Evolutionary conservation across 1,284 basidiomycete genomes (phyloP), one percentile per base, ranked within the genome.

Genomic region (Puccinia coronata): DNA sequence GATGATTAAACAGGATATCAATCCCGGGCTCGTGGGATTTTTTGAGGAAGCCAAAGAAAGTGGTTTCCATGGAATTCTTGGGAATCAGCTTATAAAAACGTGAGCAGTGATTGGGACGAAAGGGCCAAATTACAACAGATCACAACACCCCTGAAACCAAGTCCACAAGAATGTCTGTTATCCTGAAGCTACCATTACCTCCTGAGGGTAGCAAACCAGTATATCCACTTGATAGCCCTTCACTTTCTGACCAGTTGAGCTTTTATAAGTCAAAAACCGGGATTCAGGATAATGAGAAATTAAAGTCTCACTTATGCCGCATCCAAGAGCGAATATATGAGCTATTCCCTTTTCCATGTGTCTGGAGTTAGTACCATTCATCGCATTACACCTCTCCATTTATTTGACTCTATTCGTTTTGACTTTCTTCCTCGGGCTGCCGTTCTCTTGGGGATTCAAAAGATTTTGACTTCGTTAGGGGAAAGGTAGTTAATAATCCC

Each of bases 381-480:
- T 43, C 39, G 34, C n/a, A 28, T n/a, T 51, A 25, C 16, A 5
- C 28, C n/a, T 3, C 47, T 16, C 5, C 16, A 4, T 71, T 2
- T 36, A 5, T 34, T 51, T 71, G 47, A 49, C 28, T 34, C 6
- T 31, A 34, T 1, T 34, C 20, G 31, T 43, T 20, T 8, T 0
- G 23, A 43, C 36, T 67, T 25, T 28, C 20, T 14, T 67, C 28
- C n/a, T 20, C 16, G 16, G 18, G 36, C 16, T 20, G 34, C 34
- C 59, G 12, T 57, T 28, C 25, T 57, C 28, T 67, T 67, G 9
- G 36, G 63, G 41, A 39, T 3, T 47, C 4, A 14, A 49, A 20
- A 75, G 72, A 61, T 20, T 75, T 75, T 43, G 72, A 75, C n/a
- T 75, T 75, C 47, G 53, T 75, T 25, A 57, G 55, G 47, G 72